Evolutionary conservation across 2,329 filamentous ascomycete species (phyloP).

Genomic region (Ascochyta viciae-villosae): DNA sequence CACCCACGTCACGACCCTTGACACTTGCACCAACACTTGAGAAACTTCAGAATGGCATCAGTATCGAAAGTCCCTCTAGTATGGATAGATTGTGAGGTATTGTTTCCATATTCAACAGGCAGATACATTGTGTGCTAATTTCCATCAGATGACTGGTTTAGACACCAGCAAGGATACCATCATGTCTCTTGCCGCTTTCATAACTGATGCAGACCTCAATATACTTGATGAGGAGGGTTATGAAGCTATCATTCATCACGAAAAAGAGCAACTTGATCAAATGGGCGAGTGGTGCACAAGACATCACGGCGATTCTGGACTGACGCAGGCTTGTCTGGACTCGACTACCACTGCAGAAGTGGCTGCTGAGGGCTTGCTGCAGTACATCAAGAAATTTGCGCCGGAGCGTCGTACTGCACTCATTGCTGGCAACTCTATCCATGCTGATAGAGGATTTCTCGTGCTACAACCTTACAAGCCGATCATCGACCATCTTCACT

Average conservation of each 20-base stretch:
- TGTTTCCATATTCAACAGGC: not conserved
- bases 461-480: conserved; percentile 73
- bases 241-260: conserved; percentile 79
- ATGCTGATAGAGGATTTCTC: conserved; percentile 86
- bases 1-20: conserved; percentile 5
- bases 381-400: conserved; percentile 77
- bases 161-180: conserved; percentile 81
- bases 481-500: conserved; percentile 80
- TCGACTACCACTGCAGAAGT: conserved; percentile 75
- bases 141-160: conserved; percentile 84
- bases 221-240: conserved; percentile 79
- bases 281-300: conserved; percentile 92
- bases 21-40: conserved; percentile 5
- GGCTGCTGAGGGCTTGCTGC: conserved; percentile 75
- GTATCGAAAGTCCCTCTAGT: conserved; percentile 72
- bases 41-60: conserved; percentile 51
- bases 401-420: conserved; percentile 72
- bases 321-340: conserved; percentile 76
- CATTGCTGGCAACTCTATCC: conserved; percentile 91
- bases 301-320: conserved; percentile 81
- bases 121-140: conserved; percentile 9
- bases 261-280: conserved; percentile 70
- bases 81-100: conserved; percentile 82
- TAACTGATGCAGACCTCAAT: conserved; percentile 82
- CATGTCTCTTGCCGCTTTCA: conserved; percentile 89